These are phyloP conservation scores for Capsicum pubescens DNA, from an alignment of 257 asterid genomes.

Conservation along the genomic window DNA sequence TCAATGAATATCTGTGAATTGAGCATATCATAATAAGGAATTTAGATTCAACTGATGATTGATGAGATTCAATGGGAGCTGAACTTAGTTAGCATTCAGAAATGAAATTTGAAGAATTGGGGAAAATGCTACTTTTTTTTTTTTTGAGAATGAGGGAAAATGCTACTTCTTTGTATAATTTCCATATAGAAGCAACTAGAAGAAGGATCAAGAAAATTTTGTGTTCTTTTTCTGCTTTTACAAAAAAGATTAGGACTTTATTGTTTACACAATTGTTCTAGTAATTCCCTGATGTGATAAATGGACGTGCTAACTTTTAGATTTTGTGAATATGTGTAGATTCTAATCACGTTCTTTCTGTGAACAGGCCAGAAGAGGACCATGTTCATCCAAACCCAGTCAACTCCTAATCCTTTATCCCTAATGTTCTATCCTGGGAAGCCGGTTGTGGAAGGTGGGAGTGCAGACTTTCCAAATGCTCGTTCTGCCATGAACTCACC, in stretches of 20 bases:
- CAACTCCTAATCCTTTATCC: slow-evolving; percentile 93
- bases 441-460: slow-evolving; percentile 85
- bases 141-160: too few relatives aligned
- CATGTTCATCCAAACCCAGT: slow-evolving; percentile 93
- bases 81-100: not conserved
- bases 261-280: not conserved
- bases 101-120: not conserved
- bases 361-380: slow-evolving; percentile 91
- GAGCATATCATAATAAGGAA: not conserved
- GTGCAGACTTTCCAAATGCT: slow-evolving; percentile 90
- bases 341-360: slow-evolving; percentile 26
- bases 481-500: slow-evolving; percentile 94
- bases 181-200: not conserved
- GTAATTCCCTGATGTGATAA: not conserved
- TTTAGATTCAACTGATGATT: not conserved
- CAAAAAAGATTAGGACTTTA: not conserved
- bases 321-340: not conserved
- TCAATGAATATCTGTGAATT: not conserved
- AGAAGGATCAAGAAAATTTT: not conserved
- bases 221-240: not conserved
- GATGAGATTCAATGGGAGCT: not conserved
- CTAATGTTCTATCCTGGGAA: slow-evolving; percentile 98
- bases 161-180: not conserved
- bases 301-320: not conserved
- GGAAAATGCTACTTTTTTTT: not conserved